phyloP scores from a whole-genome alignment of 164 flowering plant species.

The Dillenia turbinata region DNA sequence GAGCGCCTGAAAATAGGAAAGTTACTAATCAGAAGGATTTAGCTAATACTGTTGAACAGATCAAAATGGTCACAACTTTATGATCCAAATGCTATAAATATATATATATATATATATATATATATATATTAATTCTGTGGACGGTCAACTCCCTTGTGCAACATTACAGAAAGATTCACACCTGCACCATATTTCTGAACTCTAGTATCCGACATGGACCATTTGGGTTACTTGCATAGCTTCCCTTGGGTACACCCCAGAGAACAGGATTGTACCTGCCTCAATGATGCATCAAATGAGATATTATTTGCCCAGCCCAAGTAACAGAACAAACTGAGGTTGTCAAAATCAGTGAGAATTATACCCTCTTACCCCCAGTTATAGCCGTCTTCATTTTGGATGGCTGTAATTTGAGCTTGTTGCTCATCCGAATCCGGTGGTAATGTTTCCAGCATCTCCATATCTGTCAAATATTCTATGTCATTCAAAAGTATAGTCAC shows the following conservation, averaged over 20 bases:
- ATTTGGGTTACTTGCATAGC: constrained; percentile 83
- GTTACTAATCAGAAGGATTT: not conserved
- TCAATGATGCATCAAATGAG: not conserved
- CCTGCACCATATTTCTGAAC: constrained; percentile 96
- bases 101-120: too few relatives aligned
- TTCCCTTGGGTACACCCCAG: constrained; percentile 98
- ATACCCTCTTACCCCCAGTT: constrained; percentile 81
- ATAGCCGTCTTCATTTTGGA: constrained; percentile 81
- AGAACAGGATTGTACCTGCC: constrained; percentile 89
- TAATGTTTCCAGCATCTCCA: constrained; percentile 41
- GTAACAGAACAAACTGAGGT: not conserved
- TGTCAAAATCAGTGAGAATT: not conserved
- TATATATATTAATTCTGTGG: too few relatives aligned
- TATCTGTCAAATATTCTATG: constrained; percentile 38
- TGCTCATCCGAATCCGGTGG: constrained; percentile 92
- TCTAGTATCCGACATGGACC: constrained; percentile 72
- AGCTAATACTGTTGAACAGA: too few relatives aligned
- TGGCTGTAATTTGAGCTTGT: constrained; percentile 67
- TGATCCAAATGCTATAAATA: not conserved
- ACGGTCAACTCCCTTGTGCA: too few relatives aligned
- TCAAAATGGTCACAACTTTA: too few relatives aligned
- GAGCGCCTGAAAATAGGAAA: constrained; percentile 52
- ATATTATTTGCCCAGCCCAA: constrained; percentile 1
- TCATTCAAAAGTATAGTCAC: constrained; percentile 3
- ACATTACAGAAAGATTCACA: constrained; percentile 8